Conservation (phyloP, 495 filamentous ascomycete genomes). For the Saxophila tyrrhenica region DNA sequence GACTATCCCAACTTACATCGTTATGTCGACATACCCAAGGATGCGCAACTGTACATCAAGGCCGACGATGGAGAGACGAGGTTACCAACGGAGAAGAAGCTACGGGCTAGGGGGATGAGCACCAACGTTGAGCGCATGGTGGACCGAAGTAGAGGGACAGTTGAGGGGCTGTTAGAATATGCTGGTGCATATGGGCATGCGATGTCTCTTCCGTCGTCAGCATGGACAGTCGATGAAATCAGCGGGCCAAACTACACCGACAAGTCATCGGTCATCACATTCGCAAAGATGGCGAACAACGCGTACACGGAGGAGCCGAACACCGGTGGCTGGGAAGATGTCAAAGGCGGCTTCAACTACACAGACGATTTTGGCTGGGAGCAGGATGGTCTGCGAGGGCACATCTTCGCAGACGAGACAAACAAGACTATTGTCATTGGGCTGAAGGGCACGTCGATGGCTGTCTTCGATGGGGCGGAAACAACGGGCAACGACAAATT, state of each 20-base stretch:
- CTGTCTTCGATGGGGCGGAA: constrained; percentile 87
- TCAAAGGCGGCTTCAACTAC: constrained; percentile 68
- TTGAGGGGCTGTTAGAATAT: constrained; percentile 63
- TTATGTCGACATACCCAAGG: constrained; percentile 56
- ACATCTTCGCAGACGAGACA: constrained; percentile 75
- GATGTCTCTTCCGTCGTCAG: constrained; percentile 48
- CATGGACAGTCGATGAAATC: constrained; percentile 76
- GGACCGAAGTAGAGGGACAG: constrained; percentile 60
- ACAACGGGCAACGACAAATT: constrained; percentile 95
- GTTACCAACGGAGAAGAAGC: constrained; percentile 31
- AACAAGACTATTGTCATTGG: constrained; percentile 86
- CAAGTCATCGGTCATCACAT: constrained; percentile 68
- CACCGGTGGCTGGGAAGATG: constrained; percentile 71
- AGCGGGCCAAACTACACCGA: constrained; percentile 72
- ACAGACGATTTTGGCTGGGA: constrained; percentile 84
- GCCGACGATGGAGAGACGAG: constrained; percentile 46
- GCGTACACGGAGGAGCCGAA: constrained; percentile 69
- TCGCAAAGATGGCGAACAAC: constrained; percentile 78
- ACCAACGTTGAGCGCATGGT: constrained; percentile 66
- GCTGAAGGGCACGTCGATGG: constrained; percentile 57
- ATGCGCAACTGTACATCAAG: constrained; percentile 52
- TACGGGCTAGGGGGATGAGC: constrained; percentile 48
- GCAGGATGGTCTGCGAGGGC: constrained; percentile 75
- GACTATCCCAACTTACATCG: constrained; percentile 62
- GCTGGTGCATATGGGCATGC: constrained; percentile 52